Evolutionary conservation across 345 rosid genomes (phyloP).

Genomic region (Melastoma malabathricum): DNA sequence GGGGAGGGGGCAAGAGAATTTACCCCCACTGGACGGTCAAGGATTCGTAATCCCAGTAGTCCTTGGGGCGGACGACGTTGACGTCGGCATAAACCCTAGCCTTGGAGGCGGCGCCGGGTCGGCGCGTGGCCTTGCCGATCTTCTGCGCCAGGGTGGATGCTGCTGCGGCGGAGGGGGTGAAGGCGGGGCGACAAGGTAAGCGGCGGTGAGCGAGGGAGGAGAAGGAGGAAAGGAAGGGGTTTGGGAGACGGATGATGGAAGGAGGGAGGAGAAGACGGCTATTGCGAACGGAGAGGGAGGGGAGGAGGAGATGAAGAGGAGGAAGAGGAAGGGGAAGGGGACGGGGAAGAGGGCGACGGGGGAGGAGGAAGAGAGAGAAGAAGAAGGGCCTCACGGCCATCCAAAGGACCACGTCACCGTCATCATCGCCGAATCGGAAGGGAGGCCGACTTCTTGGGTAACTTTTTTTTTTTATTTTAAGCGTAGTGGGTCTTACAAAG

Average conservation of each 20-base stretch:
- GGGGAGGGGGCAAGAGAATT: neutral
- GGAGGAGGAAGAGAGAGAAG: neutral
- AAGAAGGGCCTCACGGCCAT: conserved; percentile 72
- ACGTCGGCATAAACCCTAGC: conserved; percentile 90
- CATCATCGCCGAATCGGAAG: neutral
- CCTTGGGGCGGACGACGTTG: conserved; percentile 81
- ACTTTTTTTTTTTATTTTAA: too few species aligned
- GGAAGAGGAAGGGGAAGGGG: too few species aligned
- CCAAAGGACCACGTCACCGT: conserved; percentile 9
- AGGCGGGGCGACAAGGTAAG: neutral
- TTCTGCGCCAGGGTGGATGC: conserved; percentile 74
- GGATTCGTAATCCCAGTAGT: conserved; percentile 88
- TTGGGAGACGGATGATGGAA: conserved; percentile 8
- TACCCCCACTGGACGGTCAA: conserved; percentile 86
- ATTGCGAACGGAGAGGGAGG: neutral
- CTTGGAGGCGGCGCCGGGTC: conserved; percentile 88
- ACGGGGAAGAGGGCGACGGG: too few species aligned
- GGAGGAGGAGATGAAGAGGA: conserved; percentile 24
- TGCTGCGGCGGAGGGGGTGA: conserved; percentile 18
- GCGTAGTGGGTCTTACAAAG: too few species aligned
- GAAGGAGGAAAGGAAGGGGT: conserved; percentile 1
- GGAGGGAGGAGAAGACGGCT: conserved; percentile 1
- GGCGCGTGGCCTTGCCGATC: conserved; percentile 84
- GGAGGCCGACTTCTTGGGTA: too few species aligned
- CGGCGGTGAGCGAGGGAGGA: conserved; percentile 14